phyloP scores from a whole-genome alignment of 768 basidiomycete genomes.

The Lentinula sp. region DNA sequence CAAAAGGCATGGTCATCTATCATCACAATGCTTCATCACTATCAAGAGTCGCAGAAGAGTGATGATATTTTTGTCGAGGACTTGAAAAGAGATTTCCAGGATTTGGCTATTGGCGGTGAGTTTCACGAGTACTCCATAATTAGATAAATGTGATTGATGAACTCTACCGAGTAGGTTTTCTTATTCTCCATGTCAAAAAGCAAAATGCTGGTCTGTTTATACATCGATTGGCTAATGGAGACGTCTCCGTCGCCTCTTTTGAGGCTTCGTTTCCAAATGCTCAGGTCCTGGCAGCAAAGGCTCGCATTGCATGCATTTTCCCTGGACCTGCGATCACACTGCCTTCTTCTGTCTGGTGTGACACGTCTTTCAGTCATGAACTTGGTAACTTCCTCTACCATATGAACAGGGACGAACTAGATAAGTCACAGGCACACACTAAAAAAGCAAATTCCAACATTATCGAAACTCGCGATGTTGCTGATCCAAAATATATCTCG shows the following conservation, averaged over 20 bases:
- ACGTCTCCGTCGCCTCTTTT: conserved; percentile 38
- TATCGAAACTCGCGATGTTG: conserved; percentile 32
- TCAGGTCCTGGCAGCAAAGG: conserved; percentile 28
- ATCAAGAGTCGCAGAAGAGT: neutral
- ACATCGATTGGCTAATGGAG: conserved; percentile 16
- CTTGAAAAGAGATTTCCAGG: neutral
- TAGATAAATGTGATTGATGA: no score
- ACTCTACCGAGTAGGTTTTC: no score
- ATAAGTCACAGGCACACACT: conserved; percentile 26
- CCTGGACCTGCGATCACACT: conserved; percentile 40
- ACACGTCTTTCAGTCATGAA: conserved; percentile 24
- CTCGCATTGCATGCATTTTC: conserved; percentile 40
- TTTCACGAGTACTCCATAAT: no score
- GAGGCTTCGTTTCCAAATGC: conserved; percentile 32
- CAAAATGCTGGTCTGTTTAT: conserved; percentile 46
- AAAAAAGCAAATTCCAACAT: conserved; percentile 30
- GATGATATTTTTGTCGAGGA: neutral
- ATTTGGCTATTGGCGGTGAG: neutral
- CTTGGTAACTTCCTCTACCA: conserved; percentile 31
- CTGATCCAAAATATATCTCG: conserved; percentile 43
- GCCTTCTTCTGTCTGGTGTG: conserved; percentile 18
- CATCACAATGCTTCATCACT: neutral
- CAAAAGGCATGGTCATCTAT: neutral
- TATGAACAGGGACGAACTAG: conserved; percentile 26
- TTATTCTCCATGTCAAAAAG: conserved; percentile 30